Percentiles rank a stretch among this genome's conserved stretches.
phyloP scores from a whole-genome alignment of 371 early-diverging fungal genomes.

The Actinomortierella ambigua region DNA sequence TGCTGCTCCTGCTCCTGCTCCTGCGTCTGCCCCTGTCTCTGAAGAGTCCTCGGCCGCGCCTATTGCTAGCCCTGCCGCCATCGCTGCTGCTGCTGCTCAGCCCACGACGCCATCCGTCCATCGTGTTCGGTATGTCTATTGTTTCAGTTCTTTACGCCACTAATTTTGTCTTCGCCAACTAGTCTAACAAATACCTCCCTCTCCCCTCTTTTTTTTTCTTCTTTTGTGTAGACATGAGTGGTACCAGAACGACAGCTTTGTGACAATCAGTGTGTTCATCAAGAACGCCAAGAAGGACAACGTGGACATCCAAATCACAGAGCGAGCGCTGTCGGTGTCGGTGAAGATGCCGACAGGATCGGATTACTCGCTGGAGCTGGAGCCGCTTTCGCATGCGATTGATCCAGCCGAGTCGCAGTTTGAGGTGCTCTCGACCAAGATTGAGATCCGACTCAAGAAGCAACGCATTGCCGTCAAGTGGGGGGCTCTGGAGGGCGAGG shows the following conservation, averaged over 20 bases:
- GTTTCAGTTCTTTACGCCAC: constrained; percentile 27
- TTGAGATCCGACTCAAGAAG: constrained; percentile 93
- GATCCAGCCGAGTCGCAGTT: constrained; percentile 71
- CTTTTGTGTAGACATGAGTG: constrained; percentile 84
- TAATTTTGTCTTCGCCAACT: constrained; percentile 22
- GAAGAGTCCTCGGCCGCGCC: constrained; percentile 14
- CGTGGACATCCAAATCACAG: constrained; percentile 70
- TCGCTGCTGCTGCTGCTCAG: constrained; percentile 7
- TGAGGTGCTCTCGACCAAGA: constrained; percentile 86
- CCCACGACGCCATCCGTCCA: constrained; percentile 20
- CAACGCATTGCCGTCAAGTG: constrained; percentile 71
- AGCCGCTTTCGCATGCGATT: constrained; percentile 81
- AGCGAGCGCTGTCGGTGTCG: constrained; percentile 71
- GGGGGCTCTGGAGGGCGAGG: constrained; percentile 81
- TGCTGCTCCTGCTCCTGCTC: constrained; percentile 2
- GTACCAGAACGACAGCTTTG: constrained; percentile 93
- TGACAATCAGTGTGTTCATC: constrained; percentile 88
- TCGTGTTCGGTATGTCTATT: constrained; percentile 31
- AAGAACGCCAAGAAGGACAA: constrained; percentile 78
- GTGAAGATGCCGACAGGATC: constrained; percentile 80
- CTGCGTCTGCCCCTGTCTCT: constrained; percentile 7
- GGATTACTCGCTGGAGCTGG: constrained; percentile 81
- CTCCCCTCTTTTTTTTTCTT: constrained; percentile 10
- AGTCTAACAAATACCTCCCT: too few species aligned
- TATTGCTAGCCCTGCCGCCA: constrained; percentile 4